These are phyloP conservation scores for Phytophthora foliorum DNA, from an alignment of 352 stramenopile genomes.

Conservation along the genomic window DNA sequence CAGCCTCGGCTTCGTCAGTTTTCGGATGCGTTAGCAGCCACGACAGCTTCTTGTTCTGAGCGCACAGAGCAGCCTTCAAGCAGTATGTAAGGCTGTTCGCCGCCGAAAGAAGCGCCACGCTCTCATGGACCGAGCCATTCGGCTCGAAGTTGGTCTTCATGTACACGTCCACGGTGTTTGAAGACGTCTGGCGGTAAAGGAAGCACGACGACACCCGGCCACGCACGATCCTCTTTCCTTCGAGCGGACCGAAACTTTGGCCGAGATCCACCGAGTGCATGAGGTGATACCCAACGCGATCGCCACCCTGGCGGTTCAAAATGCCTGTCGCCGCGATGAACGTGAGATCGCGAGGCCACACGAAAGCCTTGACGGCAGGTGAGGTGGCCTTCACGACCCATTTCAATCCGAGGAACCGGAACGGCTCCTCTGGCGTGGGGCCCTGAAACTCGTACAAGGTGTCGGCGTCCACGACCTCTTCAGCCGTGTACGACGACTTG, in stretches of 20 bases:
- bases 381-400: slow-evolving; percentile 48
- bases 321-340: slow-evolving; percentile 61
- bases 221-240: slow-evolving; percentile 44
- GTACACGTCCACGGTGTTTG: slow-evolving; percentile 55
- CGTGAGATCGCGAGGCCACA: slow-evolving; percentile 55
- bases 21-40: slow-evolving; percentile 49
- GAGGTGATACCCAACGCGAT: slow-evolving; percentile 66
- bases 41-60: slow-evolving; percentile 66
- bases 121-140: slow-evolving; percentile 43
- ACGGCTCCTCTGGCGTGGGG: slow-evolving; percentile 50
- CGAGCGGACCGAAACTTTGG: slow-evolving; percentile 37
- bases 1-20: slow-evolving; percentile 15
- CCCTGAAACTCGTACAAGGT: slow-evolving; percentile 46
- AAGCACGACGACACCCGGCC: slow-evolving; percentile 55
- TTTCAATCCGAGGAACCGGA: slow-evolving; percentile 53
- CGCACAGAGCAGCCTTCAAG: slow-evolving; percentile 42
- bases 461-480: slow-evolving; percentile 51
- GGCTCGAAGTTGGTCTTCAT: slow-evolving; percentile 59
- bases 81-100: slow-evolving; percentile 49
- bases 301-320: slow-evolving; percentile 45
- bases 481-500: slow-evolving; percentile 38
- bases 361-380: slow-evolving; percentile 41
- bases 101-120: slow-evolving; percentile 42
- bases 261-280: slow-evolving; percentile 60
- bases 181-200: slow-evolving; percentile 49